Evolutionary conservation across 2,329 filamentous ascomycete genomes (phyloP), one percentile per base, ranked within the genome.

Genomic region (Apiospora saccharicola): DNA sequence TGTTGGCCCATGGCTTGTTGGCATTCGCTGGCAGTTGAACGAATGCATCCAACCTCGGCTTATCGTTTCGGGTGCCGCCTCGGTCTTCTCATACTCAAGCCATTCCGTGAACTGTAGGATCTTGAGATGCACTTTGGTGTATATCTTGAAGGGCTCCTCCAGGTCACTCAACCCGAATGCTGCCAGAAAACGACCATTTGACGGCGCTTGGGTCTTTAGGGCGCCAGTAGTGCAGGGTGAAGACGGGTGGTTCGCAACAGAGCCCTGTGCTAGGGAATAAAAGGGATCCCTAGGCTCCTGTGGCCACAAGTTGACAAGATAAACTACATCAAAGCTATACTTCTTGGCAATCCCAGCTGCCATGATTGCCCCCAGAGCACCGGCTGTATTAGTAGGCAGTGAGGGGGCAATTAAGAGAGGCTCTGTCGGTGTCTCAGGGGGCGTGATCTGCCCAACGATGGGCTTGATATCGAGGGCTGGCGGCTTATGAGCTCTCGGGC

Each of bases 221-320:
- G 70, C 67, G 44, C 68, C 69, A 67, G 64, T 70, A 73, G 71
- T 75, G 8, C 8, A 14, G 70, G 69, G 7, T 51, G 53, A 2
- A 69, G 51, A 0, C 51, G 41, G 30, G 37, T 64, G 24, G 53
- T 70, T 70, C 22, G 34, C 57, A 24, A 13, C 10, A 34, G 19
- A n/a, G n/a, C n/a, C n/a, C 44, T 71, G 61, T 61, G 71, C 70
- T 8, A 76, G 76, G 44, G 74, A 71, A 44, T 70, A 71, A 73
- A 76, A 73, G 47, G 74, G 73, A 70, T 75, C 44, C 30, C 72
- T 70, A n/a, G 44, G 64, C n/a, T 47, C 67, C 67, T 47, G 67
- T 4, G 89, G 88, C 88, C 89, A 90, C 19, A 90, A 80, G 74
- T 88, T 90, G 74, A 90, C 85, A 43, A 90, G 85, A 74, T 90